phyloP scores from a whole-genome alignment of 2,329 filamentous ascomycete species.

The Colletotrichum cordylinicola region DNA sequence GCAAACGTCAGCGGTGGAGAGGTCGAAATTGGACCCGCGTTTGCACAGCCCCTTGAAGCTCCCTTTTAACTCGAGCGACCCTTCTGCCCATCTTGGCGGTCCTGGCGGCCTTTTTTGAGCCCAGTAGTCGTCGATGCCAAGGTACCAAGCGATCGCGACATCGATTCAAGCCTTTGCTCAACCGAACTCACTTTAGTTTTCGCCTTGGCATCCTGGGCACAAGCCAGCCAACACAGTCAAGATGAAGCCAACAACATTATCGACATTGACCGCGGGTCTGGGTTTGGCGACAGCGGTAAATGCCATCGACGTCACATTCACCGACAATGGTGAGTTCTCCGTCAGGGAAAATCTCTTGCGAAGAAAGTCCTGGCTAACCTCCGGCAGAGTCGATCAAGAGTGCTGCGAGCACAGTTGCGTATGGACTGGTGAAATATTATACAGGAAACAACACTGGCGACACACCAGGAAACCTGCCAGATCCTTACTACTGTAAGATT shows the following conservation, averaged over 20 bases:
- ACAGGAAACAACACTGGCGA: constrained; percentile 65
- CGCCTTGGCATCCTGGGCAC: background rate
- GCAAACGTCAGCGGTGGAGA: constrained; percentile 21
- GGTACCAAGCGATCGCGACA: background rate
- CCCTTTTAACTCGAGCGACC: background rate
- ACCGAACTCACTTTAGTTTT: background rate
- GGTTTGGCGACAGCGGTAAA: background rate
- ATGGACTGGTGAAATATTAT: constrained; percentile 42
- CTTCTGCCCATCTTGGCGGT: background rate
- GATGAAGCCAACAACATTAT: constrained; percentile 1
- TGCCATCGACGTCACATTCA: constrained; percentile 9
- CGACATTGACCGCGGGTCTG: background rate
- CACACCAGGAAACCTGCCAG: constrained; percentile 61
- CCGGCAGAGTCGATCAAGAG: constrained; percentile 36
- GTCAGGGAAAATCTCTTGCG: background rate
- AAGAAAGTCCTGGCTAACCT: background rate
- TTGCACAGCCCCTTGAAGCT: constrained; percentile 7
- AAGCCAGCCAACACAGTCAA: background rate
- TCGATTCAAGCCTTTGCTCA: background rate
- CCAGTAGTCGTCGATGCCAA: background rate
- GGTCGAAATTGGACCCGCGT: constrained; percentile 14
- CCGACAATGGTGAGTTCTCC: background rate
- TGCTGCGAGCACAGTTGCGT: constrained; percentile 41
- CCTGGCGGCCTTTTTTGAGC: background rate
- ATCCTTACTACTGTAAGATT: constrained; percentile 55